A percentile compares a stretch with the other conserved stretches of the same genome.
These are phyloP conservation scores for Spinellus fusiger DNA, from an alignment of 192 early-diverging fungal species.

Conservation along the genomic window DNA sequence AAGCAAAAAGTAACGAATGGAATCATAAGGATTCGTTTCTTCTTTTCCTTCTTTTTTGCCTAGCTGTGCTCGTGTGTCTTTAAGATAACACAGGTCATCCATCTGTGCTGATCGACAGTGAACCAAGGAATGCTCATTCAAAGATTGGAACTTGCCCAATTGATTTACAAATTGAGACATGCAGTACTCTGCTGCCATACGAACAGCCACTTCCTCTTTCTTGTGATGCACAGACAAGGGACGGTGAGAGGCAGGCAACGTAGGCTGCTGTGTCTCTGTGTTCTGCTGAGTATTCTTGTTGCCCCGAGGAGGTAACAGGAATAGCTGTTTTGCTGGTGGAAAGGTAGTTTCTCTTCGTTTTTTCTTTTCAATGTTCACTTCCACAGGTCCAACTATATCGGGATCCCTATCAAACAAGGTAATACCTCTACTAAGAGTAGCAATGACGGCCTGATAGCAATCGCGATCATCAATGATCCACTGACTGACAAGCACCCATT, in stretches of 20 bases:
- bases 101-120: conserved; percentile 55
- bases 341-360: conserved; percentile 32
- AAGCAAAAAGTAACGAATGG: conserved; percentile 61
- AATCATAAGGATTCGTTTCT: conserved; percentile 22
- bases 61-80: neutral
- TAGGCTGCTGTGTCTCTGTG: neutral
- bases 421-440: conserved; percentile 65
- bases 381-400: neutral
- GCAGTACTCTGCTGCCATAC: conserved; percentile 67
- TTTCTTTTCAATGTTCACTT: conserved; percentile 25
- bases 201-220: conserved; percentile 53
- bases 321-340: conserved; percentile 35
- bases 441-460: conserved; percentile 59
- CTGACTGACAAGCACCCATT: conserved; percentile 66
- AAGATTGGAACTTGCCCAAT: conserved; percentile 66
- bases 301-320: conserved; percentile 20
- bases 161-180: conserved; percentile 66
- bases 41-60: neutral
- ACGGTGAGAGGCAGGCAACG: neutral
- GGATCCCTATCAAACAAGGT: conserved; percentile 50
- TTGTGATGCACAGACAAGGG: conserved; percentile 1
- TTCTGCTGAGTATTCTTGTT: conserved; percentile 7
- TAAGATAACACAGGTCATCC: conserved; percentile 43
- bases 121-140: conserved; percentile 54
- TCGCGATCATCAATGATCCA: conserved; percentile 75